A percentile compares a stretch with the other conserved stretches of the same genome.
phyloP scores from a whole-genome alignment of 1,284 basidiomycete genomes.

The Mycosarcoma maydis region DNA sequence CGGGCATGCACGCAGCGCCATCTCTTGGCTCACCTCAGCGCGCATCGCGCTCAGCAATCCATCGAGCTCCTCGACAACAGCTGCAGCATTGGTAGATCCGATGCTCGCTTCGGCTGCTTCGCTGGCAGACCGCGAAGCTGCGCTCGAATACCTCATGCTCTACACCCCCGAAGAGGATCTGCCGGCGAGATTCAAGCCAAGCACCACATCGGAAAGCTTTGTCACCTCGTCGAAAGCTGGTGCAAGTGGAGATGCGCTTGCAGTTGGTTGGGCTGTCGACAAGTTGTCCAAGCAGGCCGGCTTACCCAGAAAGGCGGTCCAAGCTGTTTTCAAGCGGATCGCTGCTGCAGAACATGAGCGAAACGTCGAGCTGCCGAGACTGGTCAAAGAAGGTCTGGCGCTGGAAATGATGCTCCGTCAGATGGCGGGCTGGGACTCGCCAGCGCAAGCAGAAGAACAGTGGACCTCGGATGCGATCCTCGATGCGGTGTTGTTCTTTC shows the following conservation, averaged over 20 bases:
- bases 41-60: slow-evolving; percentile 36
- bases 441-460: slow-evolving; percentile 2
- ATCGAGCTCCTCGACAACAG: slow-evolving; percentile 4
- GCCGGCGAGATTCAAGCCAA: slow-evolving; percentile 70
- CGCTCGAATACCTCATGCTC: slow-evolving; percentile 79
- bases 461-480: slow-evolving; percentile 33
- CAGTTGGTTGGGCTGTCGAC: slow-evolving; percentile 82
- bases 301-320: slow-evolving; percentile 79
- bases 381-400: slow-evolving; percentile 37
- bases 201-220: slow-evolving; percentile 75
- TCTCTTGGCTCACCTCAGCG: slow-evolving; percentile 55
- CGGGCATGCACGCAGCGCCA: slow-evolving; percentile 58
- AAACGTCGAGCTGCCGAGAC: slow-evolving; percentile 9
- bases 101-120: slow-evolving; percentile 53
- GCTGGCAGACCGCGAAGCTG: slow-evolving; percentile 71
- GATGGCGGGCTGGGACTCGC: slow-evolving; percentile 33
- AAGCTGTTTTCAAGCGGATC: slow-evolving; percentile 69
- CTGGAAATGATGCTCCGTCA: slow-evolving; percentile 50
- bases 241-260: slow-evolving; percentile 72
- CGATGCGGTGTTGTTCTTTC: slow-evolving; percentile 14
- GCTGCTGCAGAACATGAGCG: slow-evolving; percentile 10
- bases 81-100: slow-evolving; percentile 38
- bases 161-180: slow-evolving; percentile 82
- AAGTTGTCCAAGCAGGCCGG: slow-evolving; percentile 84
- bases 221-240: slow-evolving; percentile 71